phyloP scores from a whole-genome alignment of 805 yeast species.

The Lipomyces yamanashiensis region DNA sequence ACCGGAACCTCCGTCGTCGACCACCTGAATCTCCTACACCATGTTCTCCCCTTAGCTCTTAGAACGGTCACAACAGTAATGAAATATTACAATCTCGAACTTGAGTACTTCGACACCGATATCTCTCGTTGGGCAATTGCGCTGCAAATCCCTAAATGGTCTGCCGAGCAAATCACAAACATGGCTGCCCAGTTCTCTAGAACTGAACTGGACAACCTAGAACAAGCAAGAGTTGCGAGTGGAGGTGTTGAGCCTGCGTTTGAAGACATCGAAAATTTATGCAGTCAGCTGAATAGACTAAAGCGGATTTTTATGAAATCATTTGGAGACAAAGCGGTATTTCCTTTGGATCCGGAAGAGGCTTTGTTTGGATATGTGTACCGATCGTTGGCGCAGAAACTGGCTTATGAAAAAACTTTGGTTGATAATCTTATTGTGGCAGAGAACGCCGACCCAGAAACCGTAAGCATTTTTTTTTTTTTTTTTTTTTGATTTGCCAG shows the following conservation, averaged over 20 bases:
- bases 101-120: not conserved
- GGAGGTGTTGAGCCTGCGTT: constrained; percentile 46
- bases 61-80: not conserved
- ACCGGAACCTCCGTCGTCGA: not conserved
- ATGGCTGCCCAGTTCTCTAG: constrained; percentile 10
- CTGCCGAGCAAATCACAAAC: constrained; percentile 12
- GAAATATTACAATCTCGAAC: constrained; percentile 13
- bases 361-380: constrained; percentile 57
- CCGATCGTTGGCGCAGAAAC: constrained; percentile 52
- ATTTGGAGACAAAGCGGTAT: constrained; percentile 40
- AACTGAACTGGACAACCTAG: constrained; percentile 21
- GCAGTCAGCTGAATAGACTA: constrained; percentile 56
- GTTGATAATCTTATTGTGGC: constrained; percentile 53
- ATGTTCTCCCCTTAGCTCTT: constrained; percentile 4
- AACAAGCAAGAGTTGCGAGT: constrained; percentile 28
- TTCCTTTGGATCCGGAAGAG: constrained; percentile 61
- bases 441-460: not conserved
- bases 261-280: constrained; percentile 63
- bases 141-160: constrained; percentile 12
- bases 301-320: constrained; percentile 39
- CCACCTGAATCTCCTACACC: constrained; percentile 4
- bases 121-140: constrained; percentile 21
- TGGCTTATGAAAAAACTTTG: constrained; percentile 52
- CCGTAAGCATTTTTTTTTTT: not conserved
- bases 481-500: not conserved